Evolutionary conservation across 73 alveolate genomes (phyloP).

Genomic region (Paramecium octaurelia): DNA sequence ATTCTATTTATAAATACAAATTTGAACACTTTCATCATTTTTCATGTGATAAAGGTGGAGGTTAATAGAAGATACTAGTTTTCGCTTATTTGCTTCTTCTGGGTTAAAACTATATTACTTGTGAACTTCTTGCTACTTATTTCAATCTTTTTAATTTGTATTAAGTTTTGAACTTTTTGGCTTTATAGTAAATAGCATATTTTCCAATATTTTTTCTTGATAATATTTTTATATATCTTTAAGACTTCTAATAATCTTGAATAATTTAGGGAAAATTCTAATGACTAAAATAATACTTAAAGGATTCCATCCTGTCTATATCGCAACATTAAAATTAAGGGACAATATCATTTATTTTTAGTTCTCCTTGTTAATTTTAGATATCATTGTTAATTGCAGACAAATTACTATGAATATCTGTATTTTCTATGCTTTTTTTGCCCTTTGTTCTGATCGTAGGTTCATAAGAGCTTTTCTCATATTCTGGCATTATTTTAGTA

Average conservation of each 20-base stretch:
- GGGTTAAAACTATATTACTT: not conserved
- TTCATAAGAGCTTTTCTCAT: not conserved
- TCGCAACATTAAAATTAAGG: not conserved
- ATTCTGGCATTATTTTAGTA: not conserved
- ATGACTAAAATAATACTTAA: not conserved
- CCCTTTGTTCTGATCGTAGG: not conserved
- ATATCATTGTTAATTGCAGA: not conserved
- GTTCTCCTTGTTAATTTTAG: not conserved
- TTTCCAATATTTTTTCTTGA: not conserved
- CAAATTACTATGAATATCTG: not conserved
- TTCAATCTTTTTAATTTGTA: not conserved
- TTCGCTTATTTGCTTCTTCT: constrained; percentile 3
- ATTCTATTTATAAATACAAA: not conserved
- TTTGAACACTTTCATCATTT: not conserved
- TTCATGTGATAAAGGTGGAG: not conserved
- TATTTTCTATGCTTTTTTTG: not conserved
- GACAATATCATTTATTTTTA: not conserved
- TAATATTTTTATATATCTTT: not conserved
- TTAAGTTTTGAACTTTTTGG: not conserved
- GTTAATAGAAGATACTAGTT: not conserved
- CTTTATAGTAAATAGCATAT: not conserved
- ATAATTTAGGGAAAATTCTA: not conserved
- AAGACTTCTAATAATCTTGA: not conserved
- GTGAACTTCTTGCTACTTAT: not conserved
- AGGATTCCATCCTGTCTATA: not conserved